A percentile compares a stretch with the other conserved stretches of the same genome.
phyloP scores from a whole-genome alignment of 257 asterid genomes.

The Echium plantagineum region DNA sequence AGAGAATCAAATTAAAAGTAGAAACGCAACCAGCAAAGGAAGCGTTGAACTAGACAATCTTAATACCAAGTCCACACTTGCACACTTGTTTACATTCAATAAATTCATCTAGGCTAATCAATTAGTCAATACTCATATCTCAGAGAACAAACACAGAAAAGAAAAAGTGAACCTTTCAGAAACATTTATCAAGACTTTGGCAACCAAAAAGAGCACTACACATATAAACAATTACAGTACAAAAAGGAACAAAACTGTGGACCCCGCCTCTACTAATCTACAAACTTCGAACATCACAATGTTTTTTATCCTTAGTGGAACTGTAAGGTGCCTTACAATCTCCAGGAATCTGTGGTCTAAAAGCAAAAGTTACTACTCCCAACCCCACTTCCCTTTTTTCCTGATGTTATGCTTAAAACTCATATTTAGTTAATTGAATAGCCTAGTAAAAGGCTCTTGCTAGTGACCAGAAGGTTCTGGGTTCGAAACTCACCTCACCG shows the following conservation, averaged over 20 bases:
- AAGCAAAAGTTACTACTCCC: slow-evolving; percentile 21
- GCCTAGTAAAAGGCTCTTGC: too few species aligned
- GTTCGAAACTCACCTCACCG: too few species aligned
- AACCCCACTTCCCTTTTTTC: too few species aligned
- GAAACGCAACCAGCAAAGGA: slow-evolving; percentile 31
- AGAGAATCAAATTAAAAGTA: too few species aligned
- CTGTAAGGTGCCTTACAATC: slow-evolving; percentile 15
- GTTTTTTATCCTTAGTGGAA: not conserved
- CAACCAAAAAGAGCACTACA: slow-evolving; percentile 5
- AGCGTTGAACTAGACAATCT: slow-evolving; percentile 13
- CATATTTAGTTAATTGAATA: too few species aligned
- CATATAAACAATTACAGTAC: slow-evolving; percentile 11
- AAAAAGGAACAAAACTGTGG: slow-evolving; percentile 2
- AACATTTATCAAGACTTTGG: slow-evolving; percentile 1
- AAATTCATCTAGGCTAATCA: not conserved
- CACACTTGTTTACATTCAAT: not conserved
- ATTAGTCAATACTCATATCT: not conserved
- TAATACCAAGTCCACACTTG: slow-evolving; percentile 7
- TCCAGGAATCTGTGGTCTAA: slow-evolving; percentile 9
- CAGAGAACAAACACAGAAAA: slow-evolving; percentile 4
- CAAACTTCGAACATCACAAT: not conserved
- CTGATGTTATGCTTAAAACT: not conserved
- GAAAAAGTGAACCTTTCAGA: not conserved
- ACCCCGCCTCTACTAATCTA: slow-evolving; percentile 9
- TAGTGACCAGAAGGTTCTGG: too few species aligned